Percentiles rank a stretch among this genome's conserved stretches.
Evolutionary conservation across 768 basidiomycete genomes (phyloP).

Genomic region (Panus rudis): DNA sequence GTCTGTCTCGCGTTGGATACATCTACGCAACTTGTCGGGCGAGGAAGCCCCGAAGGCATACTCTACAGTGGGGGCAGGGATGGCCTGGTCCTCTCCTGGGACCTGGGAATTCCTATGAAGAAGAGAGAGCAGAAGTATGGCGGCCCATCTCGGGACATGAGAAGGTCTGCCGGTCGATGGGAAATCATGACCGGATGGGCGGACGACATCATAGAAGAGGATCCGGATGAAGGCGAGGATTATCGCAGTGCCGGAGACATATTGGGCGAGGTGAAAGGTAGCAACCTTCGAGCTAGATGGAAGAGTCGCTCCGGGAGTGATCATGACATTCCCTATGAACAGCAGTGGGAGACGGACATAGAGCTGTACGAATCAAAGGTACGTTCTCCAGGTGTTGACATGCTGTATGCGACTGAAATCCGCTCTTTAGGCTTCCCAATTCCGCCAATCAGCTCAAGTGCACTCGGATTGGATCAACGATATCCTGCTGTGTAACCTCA

Average conservation of each 20-base stretch:
- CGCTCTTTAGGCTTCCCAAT: conserved; percentile 44
- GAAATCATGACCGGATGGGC: conserved; percentile 83
- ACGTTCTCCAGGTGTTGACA: conserved; percentile 17
- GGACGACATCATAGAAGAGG: conserved; percentile 62
- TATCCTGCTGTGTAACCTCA: conserved; percentile 82
- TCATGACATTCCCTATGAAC: conserved; percentile 49
- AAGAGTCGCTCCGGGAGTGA: conserved; percentile 23
- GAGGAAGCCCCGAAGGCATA: conserved; percentile 71
- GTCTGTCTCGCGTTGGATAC: conserved; percentile 83
- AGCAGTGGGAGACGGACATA: conserved; percentile 73
- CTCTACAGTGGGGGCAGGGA: conserved; percentile 88
- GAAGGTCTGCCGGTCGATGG: conserved; percentile 43
- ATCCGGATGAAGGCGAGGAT: conserved; percentile 57
- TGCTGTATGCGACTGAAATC: neutral
- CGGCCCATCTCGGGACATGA: conserved; percentile 13
- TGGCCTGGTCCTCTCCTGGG: conserved; percentile 84
- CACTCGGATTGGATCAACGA: conserved; percentile 98
- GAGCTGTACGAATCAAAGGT: conserved; percentile 45
- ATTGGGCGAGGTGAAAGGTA: conserved; percentile 60
- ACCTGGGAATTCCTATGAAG: conserved; percentile 63
- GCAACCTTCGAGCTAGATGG: conserved; percentile 25
- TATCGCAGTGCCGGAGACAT: conserved; percentile 66
- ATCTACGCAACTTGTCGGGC: conserved; percentile 68
- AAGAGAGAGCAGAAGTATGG: conserved; percentile 30
- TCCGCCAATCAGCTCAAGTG: conserved; percentile 82